Evolutionary conservation across 768 basidiomycete species (phyloP).

Genomic region (Mycena maculata): DNA sequence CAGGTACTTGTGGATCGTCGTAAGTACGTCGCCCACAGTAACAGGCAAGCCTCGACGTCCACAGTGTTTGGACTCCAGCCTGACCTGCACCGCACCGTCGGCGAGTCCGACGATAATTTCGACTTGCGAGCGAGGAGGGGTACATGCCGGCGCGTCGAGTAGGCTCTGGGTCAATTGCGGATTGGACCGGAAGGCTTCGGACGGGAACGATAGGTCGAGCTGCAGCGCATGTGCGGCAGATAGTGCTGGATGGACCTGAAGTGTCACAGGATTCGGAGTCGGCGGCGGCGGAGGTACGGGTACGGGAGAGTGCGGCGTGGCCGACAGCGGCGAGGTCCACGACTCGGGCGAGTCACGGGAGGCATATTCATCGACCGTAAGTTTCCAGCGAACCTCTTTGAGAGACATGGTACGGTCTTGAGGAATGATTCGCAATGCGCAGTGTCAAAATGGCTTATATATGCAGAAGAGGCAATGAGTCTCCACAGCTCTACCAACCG

Average conservation of each 20-base stretch:
- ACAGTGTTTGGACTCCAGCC: background rate
- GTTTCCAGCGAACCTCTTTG: slow-evolving; percentile 14
- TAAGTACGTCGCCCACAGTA: slow-evolving; percentile 23
- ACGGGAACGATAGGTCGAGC: slow-evolving; percentile 29
- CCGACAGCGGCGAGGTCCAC: slow-evolving; percentile 16
- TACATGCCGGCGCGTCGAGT: slow-evolving; percentile 6
- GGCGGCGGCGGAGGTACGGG: slow-evolving; percentile 9
- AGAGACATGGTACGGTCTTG: background rate
- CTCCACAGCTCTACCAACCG: too few relatives aligned
- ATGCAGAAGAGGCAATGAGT: too few relatives aligned
- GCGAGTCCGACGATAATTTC: background rate
- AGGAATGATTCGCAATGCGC: too few relatives aligned
- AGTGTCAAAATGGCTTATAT: too few relatives aligned
- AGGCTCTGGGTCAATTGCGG: slow-evolving; percentile 11
- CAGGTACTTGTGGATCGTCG: slow-evolving; percentile 3
- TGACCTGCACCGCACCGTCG: background rate
- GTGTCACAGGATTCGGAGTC: background rate
- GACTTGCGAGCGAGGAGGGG: background rate
- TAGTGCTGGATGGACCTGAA: slow-evolving; percentile 2
- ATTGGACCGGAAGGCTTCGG: slow-evolving; percentile 19
- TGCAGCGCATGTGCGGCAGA: slow-evolving; percentile 4
- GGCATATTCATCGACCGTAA: slow-evolving; percentile 3
- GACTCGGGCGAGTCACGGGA: slow-evolving; percentile 2
- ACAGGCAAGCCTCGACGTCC: background rate
- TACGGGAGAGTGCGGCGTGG: background rate